A percentile compares a stretch with the other conserved stretches of the same genome.
These are phyloP conservation scores for Diaporthe nobilis DNA, from an alignment of 2,329 filamentous ascomycete genomes.

Conservation along the genomic window DNA sequence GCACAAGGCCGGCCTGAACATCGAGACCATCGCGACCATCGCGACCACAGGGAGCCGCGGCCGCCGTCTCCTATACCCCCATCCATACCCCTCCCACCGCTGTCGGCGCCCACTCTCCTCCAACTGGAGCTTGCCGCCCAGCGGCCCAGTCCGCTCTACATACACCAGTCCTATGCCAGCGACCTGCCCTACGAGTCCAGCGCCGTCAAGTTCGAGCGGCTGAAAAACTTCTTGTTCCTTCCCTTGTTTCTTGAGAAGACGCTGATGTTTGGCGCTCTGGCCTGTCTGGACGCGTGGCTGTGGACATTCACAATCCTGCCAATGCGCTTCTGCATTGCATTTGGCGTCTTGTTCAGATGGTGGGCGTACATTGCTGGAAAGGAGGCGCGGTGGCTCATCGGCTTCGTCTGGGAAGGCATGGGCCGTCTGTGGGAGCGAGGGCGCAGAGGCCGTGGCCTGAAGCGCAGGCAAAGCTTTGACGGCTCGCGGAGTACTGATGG, in stretches of 20 bases:
- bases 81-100: constrained; percentile 73
- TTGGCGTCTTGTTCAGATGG: constrained; percentile 82
- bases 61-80: constrained; percentile 66
- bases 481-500: constrained; percentile 51
- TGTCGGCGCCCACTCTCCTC: constrained; percentile 76
- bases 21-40: constrained; percentile 20
- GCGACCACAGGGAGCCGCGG: constrained; percentile 47
- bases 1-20: constrained; percentile 14
- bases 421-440: constrained; percentile 82
- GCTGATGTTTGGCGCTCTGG: constrained; percentile 88
- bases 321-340: constrained; percentile 85
- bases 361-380: constrained; percentile 80
- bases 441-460: constrained; percentile 59
- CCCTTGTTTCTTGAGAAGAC: constrained; percentile 87
- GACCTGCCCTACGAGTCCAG: constrained; percentile 90
- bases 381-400: constrained; percentile 79
- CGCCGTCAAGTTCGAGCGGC: constrained; percentile 89
- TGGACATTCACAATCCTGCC: constrained; percentile 97
- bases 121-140: constrained; percentile 75
- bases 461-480: constrained; percentile 46
- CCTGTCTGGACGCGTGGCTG: constrained; percentile 95
- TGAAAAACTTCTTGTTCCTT: constrained; percentile 89
- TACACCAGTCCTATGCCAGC: constrained; percentile 69
- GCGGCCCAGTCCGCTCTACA: constrained; percentile 75
- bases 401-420: constrained; percentile 84